Percentiles rank a stretch among this genome's conserved stretches.
Evolutionary conservation across 495 filamentous ascomycete genomes (phyloP).

Genomic region (Penicillium taxi): DNA sequence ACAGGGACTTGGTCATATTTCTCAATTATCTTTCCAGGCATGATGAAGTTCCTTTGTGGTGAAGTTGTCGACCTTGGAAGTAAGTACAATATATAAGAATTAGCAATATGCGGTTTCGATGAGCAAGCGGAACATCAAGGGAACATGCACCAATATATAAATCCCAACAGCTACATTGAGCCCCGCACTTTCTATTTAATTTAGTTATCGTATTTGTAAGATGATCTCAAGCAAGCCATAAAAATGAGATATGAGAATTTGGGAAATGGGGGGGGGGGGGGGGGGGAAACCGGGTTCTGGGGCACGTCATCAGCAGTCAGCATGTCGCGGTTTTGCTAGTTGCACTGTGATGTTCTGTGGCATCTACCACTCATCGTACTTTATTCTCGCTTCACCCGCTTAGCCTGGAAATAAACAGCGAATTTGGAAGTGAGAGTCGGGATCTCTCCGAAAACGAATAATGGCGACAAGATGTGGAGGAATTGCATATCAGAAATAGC

Average conservation of each 20-base stretch:
- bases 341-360: too few species aligned
- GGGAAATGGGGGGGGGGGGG: too few species aligned
- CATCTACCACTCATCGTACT: too few species aligned
- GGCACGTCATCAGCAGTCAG: slow-evolving; percentile 20
- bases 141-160: slow-evolving; percentile 1
- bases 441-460: background rate
- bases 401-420: too few species aligned
- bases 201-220: too few species aligned
- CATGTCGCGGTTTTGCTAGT: slow-evolving; percentile 14
- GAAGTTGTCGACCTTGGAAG: too few species aligned
- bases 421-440: background rate
- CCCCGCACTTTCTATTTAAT: slow-evolving; percentile 1
- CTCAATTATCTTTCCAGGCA: slow-evolving; percentile 38
- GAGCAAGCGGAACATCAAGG: too few species aligned
- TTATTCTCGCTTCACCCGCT: too few species aligned
- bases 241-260: too few species aligned
- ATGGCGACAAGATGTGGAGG: slow-evolving; percentile 17
- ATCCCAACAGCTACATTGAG: background rate
- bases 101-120: background rate
- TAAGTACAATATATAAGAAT: too few species aligned
- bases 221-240: too few species aligned
- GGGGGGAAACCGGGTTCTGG: background rate
- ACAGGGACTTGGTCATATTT: slow-evolving; percentile 42
- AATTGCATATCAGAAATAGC: slow-evolving; percentile 9
- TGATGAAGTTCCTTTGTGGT: slow-evolving; percentile 10